These are phyloP conservation scores for Cyclotella kingstonii DNA, from an alignment of 108 stramenopile genomes.

Conservation along the genomic window DNA sequence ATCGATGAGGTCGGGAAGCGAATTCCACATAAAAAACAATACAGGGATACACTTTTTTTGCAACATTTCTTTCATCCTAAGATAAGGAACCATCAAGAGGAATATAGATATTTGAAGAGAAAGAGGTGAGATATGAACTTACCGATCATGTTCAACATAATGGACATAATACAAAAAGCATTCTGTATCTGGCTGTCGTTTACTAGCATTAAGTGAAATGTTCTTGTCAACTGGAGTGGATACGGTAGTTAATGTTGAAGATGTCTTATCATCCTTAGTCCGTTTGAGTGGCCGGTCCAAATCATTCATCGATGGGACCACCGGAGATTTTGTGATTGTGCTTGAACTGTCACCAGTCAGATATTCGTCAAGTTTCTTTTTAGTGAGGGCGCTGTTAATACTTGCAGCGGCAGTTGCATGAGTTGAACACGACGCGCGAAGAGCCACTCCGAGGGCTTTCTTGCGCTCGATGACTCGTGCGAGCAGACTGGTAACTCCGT, in stretches of 20 bases:
- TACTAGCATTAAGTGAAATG: no score
- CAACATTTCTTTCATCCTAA: no score
- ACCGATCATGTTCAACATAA: constrained; percentile 78
- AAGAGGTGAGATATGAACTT: constrained; percentile 20
- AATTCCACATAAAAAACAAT: no score
- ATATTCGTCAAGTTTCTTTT: neutral
- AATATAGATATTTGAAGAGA: no score
- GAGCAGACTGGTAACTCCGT: constrained; percentile 41
- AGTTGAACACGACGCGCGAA: neutral
- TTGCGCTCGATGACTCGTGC: constrained; percentile 60
- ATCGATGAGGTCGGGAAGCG: no score
- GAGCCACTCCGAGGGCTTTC: neutral
- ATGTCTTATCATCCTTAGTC: constrained; percentile 2
- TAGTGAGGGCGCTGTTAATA: constrained; percentile 10
- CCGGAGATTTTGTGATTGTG: no score
- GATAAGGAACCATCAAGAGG: no score
- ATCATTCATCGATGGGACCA: no score
- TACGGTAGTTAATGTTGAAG: no score
- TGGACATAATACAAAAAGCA: constrained; percentile 84
- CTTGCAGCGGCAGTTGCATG: constrained; percentile 6
- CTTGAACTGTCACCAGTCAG: no score
- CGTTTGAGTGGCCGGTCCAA: constrained; percentile 7
- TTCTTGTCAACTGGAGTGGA: no score
- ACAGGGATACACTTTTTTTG: no score
- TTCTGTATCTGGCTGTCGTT: constrained; percentile 14